Evolutionary conservation across 345 rosid genomes (phyloP).

Genomic region (Aquilaria malaccensis): DNA sequence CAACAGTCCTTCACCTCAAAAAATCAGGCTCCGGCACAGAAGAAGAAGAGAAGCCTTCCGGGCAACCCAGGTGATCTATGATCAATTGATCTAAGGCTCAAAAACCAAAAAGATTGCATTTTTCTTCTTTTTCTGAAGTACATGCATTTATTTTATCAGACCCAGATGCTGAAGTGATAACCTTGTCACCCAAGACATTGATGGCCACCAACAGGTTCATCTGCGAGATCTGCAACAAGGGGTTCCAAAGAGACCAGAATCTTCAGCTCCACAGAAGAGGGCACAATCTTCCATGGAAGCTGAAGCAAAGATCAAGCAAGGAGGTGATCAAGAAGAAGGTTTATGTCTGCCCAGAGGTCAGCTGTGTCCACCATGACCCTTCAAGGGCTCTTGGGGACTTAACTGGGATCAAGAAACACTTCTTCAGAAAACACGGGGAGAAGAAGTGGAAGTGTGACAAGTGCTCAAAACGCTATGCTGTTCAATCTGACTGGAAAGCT

Average conservation of each 20-base stretch:
- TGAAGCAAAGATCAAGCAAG: slow-evolving; percentile 45
- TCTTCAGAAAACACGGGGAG: slow-evolving; percentile 53
- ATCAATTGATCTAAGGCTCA: neutral
- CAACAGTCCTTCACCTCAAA: slow-evolving; percentile 34
- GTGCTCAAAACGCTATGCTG: slow-evolving; percentile 56
- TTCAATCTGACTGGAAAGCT: slow-evolving; percentile 66
- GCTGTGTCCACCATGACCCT: slow-evolving; percentile 52
- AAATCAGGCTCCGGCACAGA: slow-evolving; percentile 28
- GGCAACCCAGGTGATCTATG: slow-evolving; percentile 40
- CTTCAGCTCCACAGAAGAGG: slow-evolving; percentile 68
- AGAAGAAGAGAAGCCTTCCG: slow-evolving; percentile 55
- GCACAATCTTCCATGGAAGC: slow-evolving; percentile 63
- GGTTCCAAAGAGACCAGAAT: slow-evolving; percentile 62
- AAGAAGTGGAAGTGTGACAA: slow-evolving; percentile 66
- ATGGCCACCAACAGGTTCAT: slow-evolving; percentile 42
- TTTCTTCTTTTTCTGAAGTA: neutral
- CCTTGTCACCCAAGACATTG: slow-evolving; percentile 48
- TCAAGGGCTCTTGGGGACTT: slow-evolving; percentile 63
- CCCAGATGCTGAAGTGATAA: slow-evolving; percentile 55
- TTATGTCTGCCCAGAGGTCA: slow-evolving; percentile 47
- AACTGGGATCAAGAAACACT: slow-evolving; percentile 64
- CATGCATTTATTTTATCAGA: slow-evolving; percentile 21
- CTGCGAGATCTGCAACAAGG: slow-evolving; percentile 63
- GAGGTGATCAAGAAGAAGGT: slow-evolving; percentile 44
- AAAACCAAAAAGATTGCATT: neutral